Evolutionary conservation across 2,329 filamentous ascomycete species (phyloP).

Genomic region (Cercospora janseana): DNA sequence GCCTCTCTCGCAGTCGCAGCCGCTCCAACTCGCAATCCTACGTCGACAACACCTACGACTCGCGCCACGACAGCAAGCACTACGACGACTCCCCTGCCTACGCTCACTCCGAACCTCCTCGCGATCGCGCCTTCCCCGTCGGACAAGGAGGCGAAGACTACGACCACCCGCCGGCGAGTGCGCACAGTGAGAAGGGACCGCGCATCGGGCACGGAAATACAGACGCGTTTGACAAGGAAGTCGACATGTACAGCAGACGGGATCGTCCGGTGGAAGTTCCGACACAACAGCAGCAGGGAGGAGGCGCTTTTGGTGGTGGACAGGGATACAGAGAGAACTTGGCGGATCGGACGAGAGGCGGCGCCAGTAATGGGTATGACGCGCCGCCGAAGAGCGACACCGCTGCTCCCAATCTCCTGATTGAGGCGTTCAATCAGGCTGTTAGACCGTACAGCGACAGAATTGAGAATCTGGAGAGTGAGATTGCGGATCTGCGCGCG

Average conservation of each 20-base stretch:
- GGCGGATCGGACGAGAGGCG: conserved; percentile 6
- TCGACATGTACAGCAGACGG: conserved; percentile 47
- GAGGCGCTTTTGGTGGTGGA: background rate
- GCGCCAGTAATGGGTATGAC: conserved; percentile 27
- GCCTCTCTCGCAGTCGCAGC: conserved; percentile 46
- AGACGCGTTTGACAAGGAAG: conserved; percentile 29
- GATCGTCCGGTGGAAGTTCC: conserved; percentile 43
- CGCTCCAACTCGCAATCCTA: conserved; percentile 47
- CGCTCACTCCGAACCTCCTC: conserved; percentile 28
- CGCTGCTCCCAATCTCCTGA: conserved; percentile 50
- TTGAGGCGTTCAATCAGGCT: conserved; percentile 54
- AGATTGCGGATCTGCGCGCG: conserved; percentile 51
- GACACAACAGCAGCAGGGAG: conserved; percentile 22
- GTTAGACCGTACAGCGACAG: conserved; percentile 53
- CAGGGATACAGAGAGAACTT: conserved; percentile 1
- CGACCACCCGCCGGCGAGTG: conserved; percentile 31
- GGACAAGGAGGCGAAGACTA: conserved; percentile 43
- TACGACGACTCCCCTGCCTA: conserved; percentile 48
- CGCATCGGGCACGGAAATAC: conserved; percentile 19
- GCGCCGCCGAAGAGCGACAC: conserved; percentile 39
- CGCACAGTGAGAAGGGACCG: conserved; percentile 34
- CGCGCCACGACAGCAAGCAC: conserved; percentile 43
- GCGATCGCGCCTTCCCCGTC: conserved; percentile 20
- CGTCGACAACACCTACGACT: conserved; percentile 45
- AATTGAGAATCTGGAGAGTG: conserved; percentile 52